These are phyloP conservation scores for Rhodamnia rubescens DNA, from an alignment of 345 rosid genomes.

Conservation along the genomic window DNA sequence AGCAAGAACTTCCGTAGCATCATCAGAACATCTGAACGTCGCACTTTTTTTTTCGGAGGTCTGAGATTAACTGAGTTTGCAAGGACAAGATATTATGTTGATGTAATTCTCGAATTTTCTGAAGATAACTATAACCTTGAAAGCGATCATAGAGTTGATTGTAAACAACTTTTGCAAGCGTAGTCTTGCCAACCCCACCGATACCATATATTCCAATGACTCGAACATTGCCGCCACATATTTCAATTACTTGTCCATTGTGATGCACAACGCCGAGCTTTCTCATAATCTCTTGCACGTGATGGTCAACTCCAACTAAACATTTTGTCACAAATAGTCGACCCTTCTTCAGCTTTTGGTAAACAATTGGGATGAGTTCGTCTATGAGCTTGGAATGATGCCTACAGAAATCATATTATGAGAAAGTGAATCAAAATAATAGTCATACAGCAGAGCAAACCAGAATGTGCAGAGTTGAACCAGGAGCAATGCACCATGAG, in stretches of 20 bases:
- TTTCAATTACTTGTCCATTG: neutral
- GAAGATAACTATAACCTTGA: neutral
- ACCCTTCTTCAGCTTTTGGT: neutral
- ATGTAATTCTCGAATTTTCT: neutral
- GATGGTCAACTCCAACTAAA: neutral
- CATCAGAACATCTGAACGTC: neutral
- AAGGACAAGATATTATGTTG: neutral
- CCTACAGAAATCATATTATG: too few relatives aligned
- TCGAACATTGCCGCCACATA: neutral
- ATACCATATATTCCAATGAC: neutral
- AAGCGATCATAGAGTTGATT: neutral
- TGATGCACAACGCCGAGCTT: neutral
- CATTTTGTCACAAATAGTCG: neutral
- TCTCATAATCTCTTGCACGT: neutral
- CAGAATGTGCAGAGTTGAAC: neutral
- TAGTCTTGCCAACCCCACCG: neutral
- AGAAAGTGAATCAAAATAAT: neutral
- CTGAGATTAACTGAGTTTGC: neutral
- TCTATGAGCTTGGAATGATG: neutral
- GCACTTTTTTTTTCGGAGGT: neutral
- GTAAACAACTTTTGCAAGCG: neutral
- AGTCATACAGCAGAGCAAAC: neutral
- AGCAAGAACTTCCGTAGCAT: neutral
- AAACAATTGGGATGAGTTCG: neutral
- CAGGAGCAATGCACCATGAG: neutral